Evolutionary conservation across 73 alveolate genomes (phyloP).

Genomic region (Paramecium octaurelia): DNA sequence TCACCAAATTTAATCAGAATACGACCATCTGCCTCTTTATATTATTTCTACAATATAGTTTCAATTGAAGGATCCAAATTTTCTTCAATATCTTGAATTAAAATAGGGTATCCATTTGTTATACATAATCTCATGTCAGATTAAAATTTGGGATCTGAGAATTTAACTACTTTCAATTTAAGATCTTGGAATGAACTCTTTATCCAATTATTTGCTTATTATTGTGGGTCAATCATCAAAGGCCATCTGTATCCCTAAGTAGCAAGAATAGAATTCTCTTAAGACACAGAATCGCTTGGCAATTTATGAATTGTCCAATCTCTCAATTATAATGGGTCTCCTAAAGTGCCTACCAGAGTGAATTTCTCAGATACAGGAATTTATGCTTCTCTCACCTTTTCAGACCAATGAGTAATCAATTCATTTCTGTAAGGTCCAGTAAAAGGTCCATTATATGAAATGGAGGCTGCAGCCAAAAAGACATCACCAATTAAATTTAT

Average conservation of each 20-base stretch:
- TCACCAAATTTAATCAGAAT: conserved; percentile 86
- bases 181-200: conserved; percentile 90
- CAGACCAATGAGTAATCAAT: conserved; percentile 56
- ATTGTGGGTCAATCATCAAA: conserved; percentile 79
- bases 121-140: conserved; percentile 78
- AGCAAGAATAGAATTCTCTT: conserved; percentile 90
- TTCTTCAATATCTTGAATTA: conserved; percentile 96
- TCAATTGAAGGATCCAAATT: conserved; percentile 97
- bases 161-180: conserved; percentile 83
- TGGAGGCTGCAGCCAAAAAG: conserved; percentile 95
- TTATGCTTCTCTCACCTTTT: conserved; percentile 52
- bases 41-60: conserved; percentile 91
- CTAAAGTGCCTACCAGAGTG: conserved; percentile 71
- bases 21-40: conserved; percentile 88
- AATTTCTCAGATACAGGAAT: conserved; percentile 76
- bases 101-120: conserved; percentile 85
- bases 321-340: conserved; percentile 92
- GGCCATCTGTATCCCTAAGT: conserved; percentile 86
- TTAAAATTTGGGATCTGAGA: conserved; percentile 79
- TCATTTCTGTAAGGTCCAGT: conserved; percentile 86
- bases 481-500: conserved; percentile 92
- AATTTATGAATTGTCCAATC: conserved; percentile 91
- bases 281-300: conserved; percentile 95
- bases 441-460: conserved; percentile 98
- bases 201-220: conserved; percentile 98